Evolutionary conservation across 257 asterid genomes (phyloP).

Genomic region (Solanum stenotomum): DNA sequence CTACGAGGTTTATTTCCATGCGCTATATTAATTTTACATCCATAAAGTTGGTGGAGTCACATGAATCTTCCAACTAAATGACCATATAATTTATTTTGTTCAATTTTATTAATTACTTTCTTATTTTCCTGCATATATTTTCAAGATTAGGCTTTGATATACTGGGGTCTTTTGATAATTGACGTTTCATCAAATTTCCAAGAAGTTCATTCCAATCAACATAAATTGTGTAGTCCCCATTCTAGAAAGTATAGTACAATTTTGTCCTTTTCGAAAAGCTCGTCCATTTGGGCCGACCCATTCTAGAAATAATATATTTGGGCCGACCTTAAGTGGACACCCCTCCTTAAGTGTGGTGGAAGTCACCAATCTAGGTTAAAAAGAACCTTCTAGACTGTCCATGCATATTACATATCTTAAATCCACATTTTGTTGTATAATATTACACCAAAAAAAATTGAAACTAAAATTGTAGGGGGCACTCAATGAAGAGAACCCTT

Average conservation of each 20-base stretch:
- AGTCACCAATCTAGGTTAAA: neutral
- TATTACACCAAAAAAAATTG: no score
- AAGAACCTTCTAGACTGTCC: neutral
- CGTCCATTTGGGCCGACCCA: neutral
- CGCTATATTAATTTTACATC: neutral
- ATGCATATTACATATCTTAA: neutral
- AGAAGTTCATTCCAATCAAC: neutral
- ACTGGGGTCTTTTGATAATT: neutral
- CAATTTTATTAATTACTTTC: neutral
- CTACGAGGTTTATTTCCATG: neutral
- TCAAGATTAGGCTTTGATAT: neutral
- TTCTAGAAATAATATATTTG: no score
- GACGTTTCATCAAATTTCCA: neutral
- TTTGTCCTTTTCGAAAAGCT: neutral
- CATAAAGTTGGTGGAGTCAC: neutral
- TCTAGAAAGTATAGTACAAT: neutral
- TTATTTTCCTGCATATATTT: neutral
- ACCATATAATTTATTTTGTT: neutral
- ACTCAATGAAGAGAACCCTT: neutral
- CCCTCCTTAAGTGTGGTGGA: neutral
- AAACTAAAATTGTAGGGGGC: neutral
- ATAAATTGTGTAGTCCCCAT: neutral
- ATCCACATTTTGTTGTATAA: no score
- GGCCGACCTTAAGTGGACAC: neutral
- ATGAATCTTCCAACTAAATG: neutral